phyloP scores from a whole-genome alignment of 2,329 filamentous ascomycete species.

The Scortechinia acanthostroma region DNA sequence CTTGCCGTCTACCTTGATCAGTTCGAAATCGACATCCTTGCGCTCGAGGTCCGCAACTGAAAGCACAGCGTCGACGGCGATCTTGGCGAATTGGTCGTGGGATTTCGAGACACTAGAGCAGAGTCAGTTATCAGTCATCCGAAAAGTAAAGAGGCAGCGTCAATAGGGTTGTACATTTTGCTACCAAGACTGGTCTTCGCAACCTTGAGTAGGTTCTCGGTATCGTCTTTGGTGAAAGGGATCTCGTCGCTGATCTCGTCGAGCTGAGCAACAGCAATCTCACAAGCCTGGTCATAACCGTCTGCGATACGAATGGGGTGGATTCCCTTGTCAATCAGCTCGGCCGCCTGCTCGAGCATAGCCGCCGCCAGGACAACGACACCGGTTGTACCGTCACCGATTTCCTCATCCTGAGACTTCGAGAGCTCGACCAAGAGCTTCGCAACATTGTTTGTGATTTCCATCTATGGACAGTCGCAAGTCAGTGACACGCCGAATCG shows the following conservation, averaged over 20 bases:
- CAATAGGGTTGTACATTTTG: constrained; percentile 69
- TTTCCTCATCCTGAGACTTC: constrained; percentile 97
- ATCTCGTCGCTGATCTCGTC: constrained; percentile 90
- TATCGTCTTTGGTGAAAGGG: constrained; percentile 74
- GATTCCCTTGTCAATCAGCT: constrained; percentile 98
- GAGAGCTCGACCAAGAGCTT: constrained; percentile 95
- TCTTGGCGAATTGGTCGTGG: constrained; percentile 95
- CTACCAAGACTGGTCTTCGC: constrained; percentile 92
- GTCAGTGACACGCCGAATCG: background rate
- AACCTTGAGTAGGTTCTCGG: constrained; percentile 82
- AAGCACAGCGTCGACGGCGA: constrained; percentile 92
- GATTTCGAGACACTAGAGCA: constrained; percentile 84
- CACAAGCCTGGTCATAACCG: constrained; percentile 94
- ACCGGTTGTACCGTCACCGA: constrained; percentile 94
- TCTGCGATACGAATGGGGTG: constrained; percentile 98
- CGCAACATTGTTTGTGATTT: constrained; percentile 95
- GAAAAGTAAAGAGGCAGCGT: too few relatives aligned
- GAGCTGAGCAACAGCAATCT: constrained; percentile 86
- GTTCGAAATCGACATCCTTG: constrained; percentile 95
- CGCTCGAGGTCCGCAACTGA: constrained; percentile 92
- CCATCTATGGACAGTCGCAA: constrained; percentile 69
- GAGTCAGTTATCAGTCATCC: too few relatives aligned
- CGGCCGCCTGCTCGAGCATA: constrained; percentile 89
- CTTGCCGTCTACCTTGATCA: constrained; percentile 99
- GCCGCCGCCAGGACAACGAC: constrained; percentile 94